Conservation (phyloP, 2,329 filamentous ascomycete genomes). For the Dendrostoma leiphaemia region DNA sequence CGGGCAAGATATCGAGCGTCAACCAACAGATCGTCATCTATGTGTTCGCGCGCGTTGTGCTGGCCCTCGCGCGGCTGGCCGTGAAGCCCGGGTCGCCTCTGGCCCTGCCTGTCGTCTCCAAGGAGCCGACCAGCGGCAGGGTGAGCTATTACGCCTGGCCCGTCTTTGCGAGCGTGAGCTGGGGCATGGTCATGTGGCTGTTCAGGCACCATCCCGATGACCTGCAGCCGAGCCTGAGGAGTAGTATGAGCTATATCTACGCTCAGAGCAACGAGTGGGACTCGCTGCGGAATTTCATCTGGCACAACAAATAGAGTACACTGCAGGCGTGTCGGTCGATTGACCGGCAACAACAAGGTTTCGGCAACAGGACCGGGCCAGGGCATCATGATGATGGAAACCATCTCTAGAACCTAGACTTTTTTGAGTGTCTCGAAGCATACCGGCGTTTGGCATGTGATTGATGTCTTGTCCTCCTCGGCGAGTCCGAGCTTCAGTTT, state of each 20-base stretch:
- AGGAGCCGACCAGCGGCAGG: slow-evolving; percentile 41
- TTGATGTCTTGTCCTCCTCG: no score
- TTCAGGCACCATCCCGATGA: slow-evolving; percentile 91
- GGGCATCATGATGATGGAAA: background rate
- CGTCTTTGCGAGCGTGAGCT: slow-evolving; percentile 84
- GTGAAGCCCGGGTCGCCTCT: slow-evolving; percentile 57
- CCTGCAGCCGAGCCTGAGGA: slow-evolving; percentile 85
- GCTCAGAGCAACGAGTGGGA: slow-evolving; percentile 88
- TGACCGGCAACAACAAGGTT: no score
- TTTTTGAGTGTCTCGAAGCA: background rate
- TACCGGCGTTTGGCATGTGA: slow-evolving; percentile 1
- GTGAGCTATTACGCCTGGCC: slow-evolving; percentile 82
- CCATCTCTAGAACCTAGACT: background rate
- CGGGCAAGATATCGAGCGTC: slow-evolving; percentile 71
- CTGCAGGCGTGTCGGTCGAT: no score
- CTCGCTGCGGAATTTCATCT: slow-evolving; percentile 76
- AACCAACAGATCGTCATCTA: slow-evolving; percentile 99
- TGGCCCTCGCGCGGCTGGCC: slow-evolving; percentile 80
- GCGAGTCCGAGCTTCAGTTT: no score
- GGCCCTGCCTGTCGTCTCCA: slow-evolving; percentile 50
- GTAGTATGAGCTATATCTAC: slow-evolving; percentile 98
- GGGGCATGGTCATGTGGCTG: slow-evolving; percentile 93
- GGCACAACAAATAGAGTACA: slow-evolving; percentile 69
- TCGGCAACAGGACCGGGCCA: background rate
- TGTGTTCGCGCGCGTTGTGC: slow-evolving; percentile 86